Conservation (phyloP, 495 filamentous ascomycete species). For the Penicillium salamii region DNA sequence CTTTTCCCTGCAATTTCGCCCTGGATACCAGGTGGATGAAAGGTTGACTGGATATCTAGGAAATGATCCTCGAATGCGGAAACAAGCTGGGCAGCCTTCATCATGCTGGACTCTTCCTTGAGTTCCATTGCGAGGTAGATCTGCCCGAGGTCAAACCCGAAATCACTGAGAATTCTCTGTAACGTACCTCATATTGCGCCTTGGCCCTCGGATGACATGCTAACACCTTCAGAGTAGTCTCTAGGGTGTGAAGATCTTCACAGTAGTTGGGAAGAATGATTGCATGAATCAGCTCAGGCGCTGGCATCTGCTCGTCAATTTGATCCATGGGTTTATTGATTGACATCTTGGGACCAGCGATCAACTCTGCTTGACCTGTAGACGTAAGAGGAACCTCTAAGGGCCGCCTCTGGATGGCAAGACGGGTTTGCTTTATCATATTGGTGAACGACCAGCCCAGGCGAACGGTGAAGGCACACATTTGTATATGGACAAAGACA, state of each 20-base stretch:
- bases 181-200: conserved; percentile 62
- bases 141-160: conserved; percentile 28
- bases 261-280: conserved; percentile 70
- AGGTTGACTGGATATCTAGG: conserved; percentile 55
- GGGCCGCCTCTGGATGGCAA: conserved; percentile 22
- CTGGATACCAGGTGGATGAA: conserved; percentile 59
- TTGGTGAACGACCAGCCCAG: conserved; percentile 27
- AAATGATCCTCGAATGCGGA: conserved; percentile 57
- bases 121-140: conserved; percentile 72
- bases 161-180: no score
- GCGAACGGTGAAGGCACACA: conserved; percentile 29
- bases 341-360: conserved; percentile 6
- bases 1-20: conserved; percentile 66
- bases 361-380: background rate
- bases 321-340: conserved; percentile 6
- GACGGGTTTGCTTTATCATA: conserved; percentile 19
- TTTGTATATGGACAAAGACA: conserved; percentile 28
- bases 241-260: conserved; percentile 61
- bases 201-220: conserved; percentile 62
- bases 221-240: conserved; percentile 63
- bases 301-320: conserved; percentile 4
- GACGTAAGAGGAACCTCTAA: background rate
- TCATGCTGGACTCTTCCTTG: conserved; percentile 50
- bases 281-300: conserved; percentile 52
- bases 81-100: conserved; percentile 53